Percentiles rank a stretch among this genome's conserved stretches.
These are phyloP conservation scores for Diplodia corticola DNA, from an alignment of 2,329 filamentous ascomycete genomes.

Conservation along the genomic window DNA sequence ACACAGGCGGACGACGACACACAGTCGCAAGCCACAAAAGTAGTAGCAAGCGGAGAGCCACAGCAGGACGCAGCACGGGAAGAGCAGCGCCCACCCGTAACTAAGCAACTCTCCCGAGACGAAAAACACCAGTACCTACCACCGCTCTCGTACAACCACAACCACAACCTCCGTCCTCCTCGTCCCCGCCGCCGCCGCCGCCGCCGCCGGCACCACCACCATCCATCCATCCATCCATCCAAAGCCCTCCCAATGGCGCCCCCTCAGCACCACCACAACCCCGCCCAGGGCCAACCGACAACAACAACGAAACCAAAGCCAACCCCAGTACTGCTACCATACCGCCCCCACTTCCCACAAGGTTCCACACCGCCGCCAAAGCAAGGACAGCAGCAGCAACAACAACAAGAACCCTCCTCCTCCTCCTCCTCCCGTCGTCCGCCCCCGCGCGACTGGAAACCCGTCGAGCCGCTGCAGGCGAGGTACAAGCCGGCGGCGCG, in stretches of 20 bases:
- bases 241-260: background rate
- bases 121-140: background rate
- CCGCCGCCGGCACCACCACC: background rate
- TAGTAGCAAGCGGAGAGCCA: background rate
- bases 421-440: background rate
- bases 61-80: background rate
- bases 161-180: background rate
- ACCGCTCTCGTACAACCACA: background rate
- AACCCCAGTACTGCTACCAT: background rate
- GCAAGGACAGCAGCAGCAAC: background rate
- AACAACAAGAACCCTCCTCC: background rate
- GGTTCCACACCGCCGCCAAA: no score
- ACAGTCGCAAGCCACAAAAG: background rate
- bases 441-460: background rate
- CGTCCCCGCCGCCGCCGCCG: background rate
- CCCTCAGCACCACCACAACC: background rate
- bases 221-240: no score
- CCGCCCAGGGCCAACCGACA: no score
- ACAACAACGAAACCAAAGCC: background rate
- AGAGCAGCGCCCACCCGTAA: no score
- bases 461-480: conserved; percentile 4
- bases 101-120: no score
- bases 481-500: conserved; percentile 36
- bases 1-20: background rate
- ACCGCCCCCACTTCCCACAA: no score